Conservation (phyloP, 1,139 yeast species). For the Geotrichum macrosporum region DNA sequence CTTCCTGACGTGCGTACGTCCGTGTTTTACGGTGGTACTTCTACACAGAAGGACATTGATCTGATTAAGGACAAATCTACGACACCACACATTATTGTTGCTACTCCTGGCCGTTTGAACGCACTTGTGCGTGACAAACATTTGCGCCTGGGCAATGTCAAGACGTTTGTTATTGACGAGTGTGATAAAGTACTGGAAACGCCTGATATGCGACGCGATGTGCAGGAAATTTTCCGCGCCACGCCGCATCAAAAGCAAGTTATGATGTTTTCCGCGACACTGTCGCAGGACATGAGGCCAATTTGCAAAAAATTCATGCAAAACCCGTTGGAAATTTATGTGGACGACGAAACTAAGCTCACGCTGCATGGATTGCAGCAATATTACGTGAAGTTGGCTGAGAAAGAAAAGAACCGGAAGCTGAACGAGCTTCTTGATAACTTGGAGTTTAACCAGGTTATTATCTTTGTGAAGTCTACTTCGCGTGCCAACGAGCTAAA, state of each 20-base stretch:
- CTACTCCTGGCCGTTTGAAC: conserved; percentile 96
- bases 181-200: conserved; percentile 92
- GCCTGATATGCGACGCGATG: conserved; percentile 94
- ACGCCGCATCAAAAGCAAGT: conserved; percentile 99
- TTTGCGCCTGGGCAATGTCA: conserved; percentile 80
- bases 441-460: conserved; percentile 96
- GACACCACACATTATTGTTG: conserved; percentile 94
- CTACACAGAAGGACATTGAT: conserved; percentile 81
- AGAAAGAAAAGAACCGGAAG: conserved; percentile 89
- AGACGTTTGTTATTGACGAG: conserved; percentile 94
- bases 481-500: conserved; percentile 89
- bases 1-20: conserved; percentile 97
- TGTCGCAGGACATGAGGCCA: conserved; percentile 91
- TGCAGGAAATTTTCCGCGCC: conserved; percentile 94
- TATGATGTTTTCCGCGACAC: conserved; percentile 98
- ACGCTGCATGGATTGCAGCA: conserved; percentile 98
- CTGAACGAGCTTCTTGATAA: conserved; percentile 88
- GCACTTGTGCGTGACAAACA: conserved; percentile 90
- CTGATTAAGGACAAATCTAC: conserved; percentile 87
- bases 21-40: conserved; percentile 95
- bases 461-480: conserved; percentile 89
- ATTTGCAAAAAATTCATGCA: conserved; percentile 97
- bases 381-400: conserved; percentile 83
- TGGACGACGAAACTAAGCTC: conserved; percentile 95
- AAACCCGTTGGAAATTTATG: conserved; percentile 94